These are phyloP conservation scores for Penicillium sp. DNA, from an alignment of 2,329 filamentous ascomycete species.

Conservation along the genomic window DNA sequence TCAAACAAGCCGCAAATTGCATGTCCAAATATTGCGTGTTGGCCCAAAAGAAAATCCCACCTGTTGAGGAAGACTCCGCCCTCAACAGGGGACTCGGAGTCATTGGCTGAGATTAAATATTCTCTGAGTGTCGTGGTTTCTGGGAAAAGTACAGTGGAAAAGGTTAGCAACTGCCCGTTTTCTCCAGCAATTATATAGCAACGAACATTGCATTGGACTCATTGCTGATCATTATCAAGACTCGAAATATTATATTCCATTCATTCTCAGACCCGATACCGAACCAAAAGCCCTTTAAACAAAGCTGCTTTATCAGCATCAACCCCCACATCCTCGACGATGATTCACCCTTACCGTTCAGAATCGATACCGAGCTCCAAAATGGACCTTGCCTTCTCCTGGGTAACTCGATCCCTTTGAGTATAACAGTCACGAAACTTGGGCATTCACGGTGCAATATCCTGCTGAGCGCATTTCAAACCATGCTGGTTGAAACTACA, in stretches of 20 bases:
- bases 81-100: neutral
- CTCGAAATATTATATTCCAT: neutral
- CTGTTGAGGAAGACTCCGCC: neutral
- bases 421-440: constrained; percentile 9
- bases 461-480: constrained; percentile 15
- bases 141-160: neutral
- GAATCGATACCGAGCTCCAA: constrained; percentile 7
- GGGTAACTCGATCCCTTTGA: constrained; percentile 9
- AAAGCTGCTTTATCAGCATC: neutral
- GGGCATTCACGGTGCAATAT: neutral
- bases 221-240: neutral
- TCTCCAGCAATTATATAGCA: neutral
- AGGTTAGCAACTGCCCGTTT: neutral
- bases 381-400: constrained; percentile 15
- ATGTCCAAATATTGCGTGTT: neutral
- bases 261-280: neutral
- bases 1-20: neutral
- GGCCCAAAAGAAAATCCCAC: neutral
- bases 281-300: neutral
- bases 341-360: neutral
- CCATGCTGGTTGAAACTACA: constrained; percentile 19
- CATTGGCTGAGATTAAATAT: neutral
- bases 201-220: neutral
- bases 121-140: neutral
- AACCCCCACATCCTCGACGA: neutral